Percentiles rank a stretch among this genome's conserved stretches.
phyloP scores from a whole-genome alignment of 2,329 filamentous ascomycete genomes.

The Colletotrichum eleusines region DNA sequence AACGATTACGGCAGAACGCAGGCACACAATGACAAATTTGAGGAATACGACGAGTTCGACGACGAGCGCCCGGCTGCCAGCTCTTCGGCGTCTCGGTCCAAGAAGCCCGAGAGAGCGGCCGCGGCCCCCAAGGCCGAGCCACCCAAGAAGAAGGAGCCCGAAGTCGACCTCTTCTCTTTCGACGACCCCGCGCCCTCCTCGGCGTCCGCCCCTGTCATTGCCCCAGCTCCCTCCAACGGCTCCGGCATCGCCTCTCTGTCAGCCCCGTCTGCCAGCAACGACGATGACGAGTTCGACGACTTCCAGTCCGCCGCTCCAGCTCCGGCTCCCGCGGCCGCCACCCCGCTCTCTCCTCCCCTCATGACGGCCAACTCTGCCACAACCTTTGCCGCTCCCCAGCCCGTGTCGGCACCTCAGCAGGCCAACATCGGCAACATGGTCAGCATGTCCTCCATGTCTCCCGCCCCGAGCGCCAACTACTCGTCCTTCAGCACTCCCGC shows the following conservation, averaged over 20 bases:
- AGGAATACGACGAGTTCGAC: slow-evolving; percentile 97
- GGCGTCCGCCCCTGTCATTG: slow-evolving; percentile 55
- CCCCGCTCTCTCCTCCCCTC: slow-evolving; percentile 61
- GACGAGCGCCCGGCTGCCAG: slow-evolving; percentile 67
- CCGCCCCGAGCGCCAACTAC: slow-evolving; percentile 73
- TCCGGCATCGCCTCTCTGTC: slow-evolving; percentile 62
- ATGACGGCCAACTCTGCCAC: slow-evolving; percentile 65
- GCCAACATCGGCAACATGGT: slow-evolving; percentile 85
- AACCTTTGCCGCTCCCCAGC: slow-evolving; percentile 86
- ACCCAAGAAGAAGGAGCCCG: slow-evolving; percentile 86
- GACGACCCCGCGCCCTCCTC: slow-evolving; percentile 76
- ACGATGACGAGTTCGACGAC: slow-evolving; percentile 92
- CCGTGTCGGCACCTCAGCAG: slow-evolving; percentile 84
- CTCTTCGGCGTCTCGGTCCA: slow-evolving; percentile 63
- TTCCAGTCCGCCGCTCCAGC: slow-evolving; percentile 83
- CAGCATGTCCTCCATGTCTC: slow-evolving; percentile 84
- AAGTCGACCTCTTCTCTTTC: slow-evolving; percentile 92
- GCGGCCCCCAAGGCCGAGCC: slow-evolving; percentile 74
- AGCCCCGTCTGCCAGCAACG: slow-evolving; percentile 52
- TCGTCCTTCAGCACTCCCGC: slow-evolving; percentile 69
- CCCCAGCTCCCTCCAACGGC: slow-evolving; percentile 59
- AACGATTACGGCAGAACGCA: slow-evolving; percentile 62
- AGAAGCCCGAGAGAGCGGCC: slow-evolving; percentile 59
- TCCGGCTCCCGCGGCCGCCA: slow-evolving; percentile 63
- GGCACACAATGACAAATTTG: slow-evolving; percentile 80